Base-by-base conservation (phyloP, 257 asterid species). In the Nicotiana paniculata region DNA sequence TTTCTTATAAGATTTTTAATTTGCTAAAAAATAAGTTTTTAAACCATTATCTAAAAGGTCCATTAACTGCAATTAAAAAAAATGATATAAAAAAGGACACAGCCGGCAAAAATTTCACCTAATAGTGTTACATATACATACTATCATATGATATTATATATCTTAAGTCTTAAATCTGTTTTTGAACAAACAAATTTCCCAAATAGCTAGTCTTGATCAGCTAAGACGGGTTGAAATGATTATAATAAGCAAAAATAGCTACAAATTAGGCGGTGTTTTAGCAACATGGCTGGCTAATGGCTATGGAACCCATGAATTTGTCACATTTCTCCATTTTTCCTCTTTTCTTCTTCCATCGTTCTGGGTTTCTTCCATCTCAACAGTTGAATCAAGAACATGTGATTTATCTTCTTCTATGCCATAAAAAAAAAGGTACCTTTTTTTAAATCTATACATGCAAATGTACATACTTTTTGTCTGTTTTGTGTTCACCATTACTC, bases 251-350 rank as follows among this genome's bases (percentile, higher is more conserved):
- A 48, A 72, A 72, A 5, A 43, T 7, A 43, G 48, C 48, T 48
- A 74, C 18, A 74, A 48, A 81, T 81, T 82, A 74, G 87, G 90
- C 90, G 87, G 86, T 79, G 84, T 84, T 84, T 75, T 67, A 64
- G 93, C 90, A 78, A 86, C 88, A 87, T 89, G 89, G 67, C 81
- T 88, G 91, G 89, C 84, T 84, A 43, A 79, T 88, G 91, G 89
- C 54, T 48, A 57, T 84, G 78, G 83, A 69, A 80, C 39, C 83
- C 58, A 39, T 35, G 30, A 48, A 15, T 5, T 39, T 24, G 24
- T 78, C 79, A 43, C 62, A 74, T 59, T 54, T 61, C 87, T 18
- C 70, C 83, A 11, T 80, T 62, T 69, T 35, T 13, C 63, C 32
- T 30, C 35, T 72, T 78, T 59, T 65, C 69, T 51, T 62, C 77